phyloP scores from a whole-genome alignment of 148 eudicot species.

The Nepenthes gracilis region DNA sequence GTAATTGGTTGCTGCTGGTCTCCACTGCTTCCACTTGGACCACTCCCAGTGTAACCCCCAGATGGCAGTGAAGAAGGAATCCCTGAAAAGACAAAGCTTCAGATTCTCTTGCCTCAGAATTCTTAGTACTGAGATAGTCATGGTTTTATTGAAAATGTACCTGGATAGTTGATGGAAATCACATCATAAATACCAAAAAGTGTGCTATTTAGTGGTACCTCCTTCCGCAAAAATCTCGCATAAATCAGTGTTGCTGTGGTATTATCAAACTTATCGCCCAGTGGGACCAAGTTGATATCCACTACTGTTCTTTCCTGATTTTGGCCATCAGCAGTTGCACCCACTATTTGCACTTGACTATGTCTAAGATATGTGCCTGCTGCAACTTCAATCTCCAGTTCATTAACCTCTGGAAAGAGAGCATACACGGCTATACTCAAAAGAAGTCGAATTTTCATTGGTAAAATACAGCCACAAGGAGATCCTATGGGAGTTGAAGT shows the following conservation, averaged over 20 bases:
- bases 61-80: slow-evolving; percentile 52
- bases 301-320: slow-evolving; percentile 69
- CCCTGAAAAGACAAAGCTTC: slow-evolving; percentile 35
- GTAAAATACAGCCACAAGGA: slow-evolving; percentile 81
- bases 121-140: not conserved
- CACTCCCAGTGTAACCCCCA: slow-evolving; percentile 27
- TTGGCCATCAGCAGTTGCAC: slow-evolving; percentile 78
- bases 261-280: slow-evolving; percentile 85
- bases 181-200: slow-evolving; percentile 86
- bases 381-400: slow-evolving; percentile 84
- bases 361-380: slow-evolving; percentile 69
- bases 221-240: slow-evolving; percentile 61
- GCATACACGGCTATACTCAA: slow-evolving; percentile 55
- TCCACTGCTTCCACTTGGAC: slow-evolving; percentile 55
- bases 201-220: slow-evolving; percentile 70
- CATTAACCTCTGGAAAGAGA: slow-evolving; percentile 62
- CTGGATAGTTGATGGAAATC: slow-evolving; percentile 66
- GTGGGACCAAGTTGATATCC: slow-evolving; percentile 81
- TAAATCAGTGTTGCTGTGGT: slow-evolving; percentile 77
- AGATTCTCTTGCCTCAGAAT: slow-evolving; percentile 10
- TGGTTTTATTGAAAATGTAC: slow-evolving; percentile 18
- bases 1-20: slow-evolving; percentile 55
- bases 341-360: slow-evolving; percentile 75
- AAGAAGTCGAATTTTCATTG: slow-evolving; percentile 84
- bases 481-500: slow-evolving; percentile 60